A percentile compares a stretch with the other conserved stretches of the same genome.
Evolutionary conservation across 805 yeast species (phyloP).

Genomic region (Spathaspora boniae): DNA sequence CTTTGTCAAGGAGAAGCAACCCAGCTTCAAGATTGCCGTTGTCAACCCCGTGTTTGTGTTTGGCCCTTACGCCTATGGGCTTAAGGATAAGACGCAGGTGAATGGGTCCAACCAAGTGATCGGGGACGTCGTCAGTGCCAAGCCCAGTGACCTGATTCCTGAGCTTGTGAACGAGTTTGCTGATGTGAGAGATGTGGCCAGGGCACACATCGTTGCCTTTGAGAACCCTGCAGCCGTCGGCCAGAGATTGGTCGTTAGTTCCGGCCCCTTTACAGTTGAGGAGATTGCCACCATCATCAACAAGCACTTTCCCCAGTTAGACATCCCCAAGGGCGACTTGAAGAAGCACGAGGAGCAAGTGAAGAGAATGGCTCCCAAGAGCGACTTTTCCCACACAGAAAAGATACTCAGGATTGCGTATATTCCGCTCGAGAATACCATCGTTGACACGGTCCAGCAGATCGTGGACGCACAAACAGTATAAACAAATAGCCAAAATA

Average conservation of each 20-base stretch:
- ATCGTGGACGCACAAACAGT: slow-evolving; percentile 13
- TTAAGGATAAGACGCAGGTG: slow-evolving; percentile 24
- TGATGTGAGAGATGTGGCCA: slow-evolving; percentile 65
- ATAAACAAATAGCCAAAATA: no score
- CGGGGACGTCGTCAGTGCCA: slow-evolving; percentile 31
- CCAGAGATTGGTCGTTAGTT: slow-evolving; percentile 15
- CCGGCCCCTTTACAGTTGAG: slow-evolving; percentile 18
- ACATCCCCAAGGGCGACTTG: slow-evolving; percentile 20
- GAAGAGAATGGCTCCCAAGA: neutral
- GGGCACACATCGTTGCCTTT: slow-evolving; percentile 52
- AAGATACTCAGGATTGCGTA: slow-evolving; percentile 20
- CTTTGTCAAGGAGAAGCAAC: slow-evolving; percentile 26
- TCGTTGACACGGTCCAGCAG: slow-evolving; percentile 41
- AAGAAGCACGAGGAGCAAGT: neutral
- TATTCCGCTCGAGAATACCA: slow-evolving; percentile 33
- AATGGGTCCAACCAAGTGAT: slow-evolving; percentile 38
- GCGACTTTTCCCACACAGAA: slow-evolving; percentile 2
- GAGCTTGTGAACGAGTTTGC: slow-evolving; percentile 24
- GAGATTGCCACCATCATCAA: slow-evolving; percentile 19
- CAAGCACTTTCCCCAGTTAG: slow-evolving; percentile 37
- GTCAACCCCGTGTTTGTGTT: slow-evolving; percentile 22
- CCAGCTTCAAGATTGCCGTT: slow-evolving; percentile 10
- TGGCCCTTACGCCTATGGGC: slow-evolving; percentile 31
- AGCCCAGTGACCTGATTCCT: slow-evolving; percentile 19
- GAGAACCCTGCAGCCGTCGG: slow-evolving; percentile 26